These are phyloP conservation scores for Cunninghamia lanceolata DNA, from an alignment of 75 land plant genomes.

Conservation along the genomic window DNA sequence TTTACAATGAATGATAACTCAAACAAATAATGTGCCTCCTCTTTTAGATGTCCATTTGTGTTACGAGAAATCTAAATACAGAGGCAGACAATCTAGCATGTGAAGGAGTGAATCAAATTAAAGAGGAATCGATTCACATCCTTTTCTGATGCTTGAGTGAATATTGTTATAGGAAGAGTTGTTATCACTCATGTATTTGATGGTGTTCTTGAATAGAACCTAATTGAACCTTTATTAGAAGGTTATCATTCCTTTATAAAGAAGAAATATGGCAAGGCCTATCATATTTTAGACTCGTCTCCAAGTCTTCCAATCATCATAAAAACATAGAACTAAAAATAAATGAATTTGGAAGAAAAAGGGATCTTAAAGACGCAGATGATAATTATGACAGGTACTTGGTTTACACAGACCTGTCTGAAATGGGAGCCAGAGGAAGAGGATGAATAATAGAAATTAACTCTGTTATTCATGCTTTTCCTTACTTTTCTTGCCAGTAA, in stretches of 20 bases:
- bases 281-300: too few relatives aligned
- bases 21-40: background rate
- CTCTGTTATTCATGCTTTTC: background rate
- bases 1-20: background rate
- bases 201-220: background rate
- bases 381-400: background rate
- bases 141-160: background rate
- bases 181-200: background rate
- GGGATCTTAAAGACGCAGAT: background rate
- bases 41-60: background rate
- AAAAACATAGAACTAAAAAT: background rate
- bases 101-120: background rate
- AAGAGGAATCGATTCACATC: background rate
- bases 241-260: background rate
- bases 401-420: background rate
- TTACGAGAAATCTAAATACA: background rate
- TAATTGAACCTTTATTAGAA: background rate
- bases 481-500: background rate
- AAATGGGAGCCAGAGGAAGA: background rate
- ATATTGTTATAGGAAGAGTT: background rate
- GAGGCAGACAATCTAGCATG: background rate
- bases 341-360: background rate
- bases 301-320: background rate
- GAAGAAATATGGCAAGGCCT: background rate
- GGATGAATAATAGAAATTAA: background rate